These are phyloP conservation scores for Pyrenula massariospora DNA, from an alignment of 495 filamentous ascomycete species.

Conservation along the genomic window DNA sequence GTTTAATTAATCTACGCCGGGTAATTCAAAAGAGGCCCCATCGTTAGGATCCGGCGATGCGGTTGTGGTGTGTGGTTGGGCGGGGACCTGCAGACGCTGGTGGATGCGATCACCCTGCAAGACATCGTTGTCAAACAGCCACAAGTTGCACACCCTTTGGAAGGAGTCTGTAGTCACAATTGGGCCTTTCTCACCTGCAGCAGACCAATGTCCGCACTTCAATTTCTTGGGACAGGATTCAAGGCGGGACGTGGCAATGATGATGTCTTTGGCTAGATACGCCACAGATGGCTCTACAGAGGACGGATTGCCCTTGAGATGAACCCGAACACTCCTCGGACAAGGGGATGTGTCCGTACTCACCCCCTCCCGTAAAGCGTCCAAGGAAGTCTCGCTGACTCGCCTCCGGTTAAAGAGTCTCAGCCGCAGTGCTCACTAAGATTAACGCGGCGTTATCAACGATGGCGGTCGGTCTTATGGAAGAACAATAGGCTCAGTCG, in stretches of 20 bases:
- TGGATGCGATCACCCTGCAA: not conserved
- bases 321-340: no score
- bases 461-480: not conserved
- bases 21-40: no score
- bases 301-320: not conserved
- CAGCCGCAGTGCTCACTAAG: not conserved
- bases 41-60: no score
- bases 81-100: not conserved
- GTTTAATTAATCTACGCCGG: no score
- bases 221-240: not conserved
- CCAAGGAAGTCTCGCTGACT: not conserved
- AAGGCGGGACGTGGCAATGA: not conserved
- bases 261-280: not conserved
- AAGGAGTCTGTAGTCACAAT: not conserved
- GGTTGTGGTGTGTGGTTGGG: no score
- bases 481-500: not conserved
- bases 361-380: not conserved
- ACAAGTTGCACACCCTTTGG: not conserved
- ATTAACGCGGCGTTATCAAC: not conserved
- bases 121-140: not conserved
- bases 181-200: no score
- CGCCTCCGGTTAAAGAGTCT: not conserved
- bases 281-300: not conserved
- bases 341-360: no score
- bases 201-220: no score